These are phyloP conservation scores for Parachaetomium inaequale DNA, from an alignment of 495 filamentous ascomycete species.

Conservation along the genomic window DNA sequence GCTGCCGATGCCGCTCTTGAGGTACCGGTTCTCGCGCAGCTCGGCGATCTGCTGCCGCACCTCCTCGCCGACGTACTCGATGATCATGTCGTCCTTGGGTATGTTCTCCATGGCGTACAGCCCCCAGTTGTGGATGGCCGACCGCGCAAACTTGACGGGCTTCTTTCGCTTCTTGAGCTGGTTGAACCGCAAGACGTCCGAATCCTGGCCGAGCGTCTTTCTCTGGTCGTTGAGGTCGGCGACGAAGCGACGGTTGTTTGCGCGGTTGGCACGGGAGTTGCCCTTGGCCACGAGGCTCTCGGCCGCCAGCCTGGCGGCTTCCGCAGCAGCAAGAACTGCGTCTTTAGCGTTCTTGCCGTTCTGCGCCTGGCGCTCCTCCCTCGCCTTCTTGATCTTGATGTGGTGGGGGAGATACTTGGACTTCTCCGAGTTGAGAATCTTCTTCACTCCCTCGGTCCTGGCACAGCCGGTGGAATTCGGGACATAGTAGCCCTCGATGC, in stretches of 20 bases:
- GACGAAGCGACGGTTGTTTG: conserved; percentile 88
- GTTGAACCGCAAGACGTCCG: conserved; percentile 92
- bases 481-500: conserved; percentile 86
- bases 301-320: conserved; percentile 70
- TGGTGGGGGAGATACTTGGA: conserved; percentile 97
- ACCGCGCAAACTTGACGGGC: conserved; percentile 94
- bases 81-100: conserved; percentile 97
- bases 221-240: conserved; percentile 94
- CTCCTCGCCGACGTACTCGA: conserved; percentile 98
- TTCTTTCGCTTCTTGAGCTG: conserved; percentile 99
- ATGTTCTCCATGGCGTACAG: conserved; percentile 98
- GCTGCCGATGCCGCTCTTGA: conserved; percentile 94
- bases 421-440: conserved; percentile 93
- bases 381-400: conserved; percentile 84
- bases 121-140: conserved; percentile 98
- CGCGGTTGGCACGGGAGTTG: conserved; percentile 82
- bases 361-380: conserved; percentile 80
- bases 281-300: conserved; percentile 74
- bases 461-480: conserved; percentile 79
- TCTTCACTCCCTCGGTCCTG: conserved; percentile 87
- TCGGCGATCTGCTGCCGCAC: conserved; percentile 95
- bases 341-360: conserved; percentile 69
- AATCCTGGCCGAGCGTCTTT: conserved; percentile 77
- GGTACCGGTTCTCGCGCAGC: conserved; percentile 83
- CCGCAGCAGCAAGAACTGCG: conserved; percentile 59